Evolutionary conservation across 352 stramenopile genomes (phyloP).

Genomic region (Globisporangium splendens): DNA sequence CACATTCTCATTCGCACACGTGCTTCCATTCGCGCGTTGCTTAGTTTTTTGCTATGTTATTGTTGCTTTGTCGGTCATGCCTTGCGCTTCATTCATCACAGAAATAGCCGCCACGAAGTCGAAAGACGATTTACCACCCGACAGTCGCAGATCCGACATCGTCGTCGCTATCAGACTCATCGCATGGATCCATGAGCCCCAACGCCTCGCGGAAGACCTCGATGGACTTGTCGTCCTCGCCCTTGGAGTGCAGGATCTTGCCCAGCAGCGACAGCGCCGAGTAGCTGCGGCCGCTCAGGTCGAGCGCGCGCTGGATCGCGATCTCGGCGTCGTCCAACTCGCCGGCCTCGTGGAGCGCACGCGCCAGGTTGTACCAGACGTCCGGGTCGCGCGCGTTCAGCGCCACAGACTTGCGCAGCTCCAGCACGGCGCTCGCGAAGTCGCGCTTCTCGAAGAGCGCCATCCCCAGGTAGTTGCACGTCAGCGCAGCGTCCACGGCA

Average conservation of each 20-base stretch:
- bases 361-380: conserved; percentile 75
- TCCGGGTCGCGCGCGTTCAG: conserved; percentile 61
- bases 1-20: too few relatives aligned
- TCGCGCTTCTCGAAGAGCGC: conserved; percentile 70
- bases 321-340: conserved; percentile 71
- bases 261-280: conserved; percentile 66
- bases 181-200: conserved; percentile 51
- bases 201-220: conserved; percentile 74
- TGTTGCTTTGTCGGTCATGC: conserved; percentile 1
- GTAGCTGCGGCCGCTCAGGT: conserved; percentile 56
- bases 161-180: conserved; percentile 67
- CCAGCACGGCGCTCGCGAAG: conserved; percentile 43
- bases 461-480: conserved; percentile 69
- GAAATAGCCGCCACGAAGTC: too few relatives aligned
- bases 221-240: conserved; percentile 75
- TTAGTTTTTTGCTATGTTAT: background rate
- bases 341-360: conserved; percentile 47
- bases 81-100: background rate
- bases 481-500: conserved; percentile 57
- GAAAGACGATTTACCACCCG: too few relatives aligned
- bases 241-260: conserved; percentile 80
- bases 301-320: conserved; percentile 49
- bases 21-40: too few relatives aligned
- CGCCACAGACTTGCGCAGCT: conserved; percentile 73
- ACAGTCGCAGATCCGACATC: conserved; percentile 78